phyloP scores from a whole-genome alignment of 257 asterid genomes.

The Ophiorrhiza pumila region DNA sequence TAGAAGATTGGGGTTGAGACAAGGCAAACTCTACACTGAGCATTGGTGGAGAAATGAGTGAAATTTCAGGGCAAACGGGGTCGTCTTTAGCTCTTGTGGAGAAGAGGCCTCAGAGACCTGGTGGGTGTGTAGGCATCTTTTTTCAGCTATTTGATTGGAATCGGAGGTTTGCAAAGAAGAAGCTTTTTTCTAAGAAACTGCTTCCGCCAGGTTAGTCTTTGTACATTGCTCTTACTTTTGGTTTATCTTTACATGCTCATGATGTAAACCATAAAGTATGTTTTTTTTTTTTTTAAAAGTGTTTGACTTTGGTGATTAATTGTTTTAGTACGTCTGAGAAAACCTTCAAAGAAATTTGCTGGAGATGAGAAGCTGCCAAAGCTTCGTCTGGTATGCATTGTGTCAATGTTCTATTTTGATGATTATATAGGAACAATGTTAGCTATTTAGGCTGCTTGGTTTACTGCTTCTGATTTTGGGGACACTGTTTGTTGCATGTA shows the following conservation, averaged over 20 bases:
- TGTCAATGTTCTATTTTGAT: constrained; percentile 4
- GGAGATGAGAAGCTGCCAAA: constrained; percentile 85
- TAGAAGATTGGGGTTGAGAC: constrained; percentile 14
- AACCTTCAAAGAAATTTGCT: constrained; percentile 67
- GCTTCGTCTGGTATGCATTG: constrained; percentile 65
- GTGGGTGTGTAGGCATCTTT: constrained; percentile 90
- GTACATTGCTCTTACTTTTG: neutral
- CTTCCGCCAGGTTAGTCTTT: constrained; percentile 70
- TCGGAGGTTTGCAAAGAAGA: constrained; percentile 77
- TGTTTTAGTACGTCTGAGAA: constrained; percentile 61
- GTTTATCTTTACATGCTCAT: neutral
- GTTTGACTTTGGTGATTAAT: constrained; percentile 11
- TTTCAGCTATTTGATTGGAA: constrained; percentile 92
- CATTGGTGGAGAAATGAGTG: constrained; percentile 50
- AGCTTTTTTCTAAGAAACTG: constrained; percentile 73
- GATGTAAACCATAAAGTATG: neutral
- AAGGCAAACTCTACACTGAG: neutral
- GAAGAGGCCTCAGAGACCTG: constrained; percentile 70
- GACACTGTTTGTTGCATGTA: constrained; percentile 12
- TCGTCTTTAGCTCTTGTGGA: constrained; percentile 66
- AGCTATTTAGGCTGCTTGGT: neutral
- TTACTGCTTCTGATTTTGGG: constrained; percentile 1
- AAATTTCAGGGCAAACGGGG: constrained; percentile 44
- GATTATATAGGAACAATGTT: neutral
- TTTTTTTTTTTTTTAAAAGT: neutral